These are phyloP conservation scores for Calonectria leucothoes DNA, from an alignment of 2,329 filamentous ascomycete species.

Conservation along the genomic window DNA sequence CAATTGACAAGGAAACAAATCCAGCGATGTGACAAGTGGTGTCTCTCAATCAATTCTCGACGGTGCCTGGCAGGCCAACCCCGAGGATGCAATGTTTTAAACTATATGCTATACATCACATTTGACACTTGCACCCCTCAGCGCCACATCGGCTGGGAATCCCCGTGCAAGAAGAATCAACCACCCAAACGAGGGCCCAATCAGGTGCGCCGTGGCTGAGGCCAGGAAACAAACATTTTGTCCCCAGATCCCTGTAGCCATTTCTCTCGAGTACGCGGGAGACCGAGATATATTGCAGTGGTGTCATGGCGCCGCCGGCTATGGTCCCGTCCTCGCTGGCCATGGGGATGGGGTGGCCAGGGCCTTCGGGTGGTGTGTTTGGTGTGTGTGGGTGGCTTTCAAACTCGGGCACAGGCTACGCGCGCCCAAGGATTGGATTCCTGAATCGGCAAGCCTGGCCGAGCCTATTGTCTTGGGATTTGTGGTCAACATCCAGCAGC, in stretches of 20 bases:
- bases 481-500: background rate
- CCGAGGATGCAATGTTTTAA: background rate
- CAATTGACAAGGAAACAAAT: background rate
- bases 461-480: background rate
- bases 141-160: background rate
- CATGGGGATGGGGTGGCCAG: slow-evolving; percentile 1
- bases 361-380: background rate
- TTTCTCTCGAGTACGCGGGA: slow-evolving; percentile 6
- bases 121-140: background rate
- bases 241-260: background rate
- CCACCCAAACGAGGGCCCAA: slow-evolving; percentile 5
- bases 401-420: background rate
- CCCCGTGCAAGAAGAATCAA: background rate
- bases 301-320: slow-evolving; percentile 11
- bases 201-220: background rate
- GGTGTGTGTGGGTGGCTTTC: slow-evolving; percentile 6
- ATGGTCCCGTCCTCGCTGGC: background rate
- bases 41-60: background rate
- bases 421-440: background rate
- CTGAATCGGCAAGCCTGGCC: background rate
- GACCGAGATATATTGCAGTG: slow-evolving; percentile 11
- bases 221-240: slow-evolving; percentile 19
- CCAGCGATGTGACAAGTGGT: background rate
- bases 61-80: background rate
- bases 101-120: slow-evolving; percentile 7